These are phyloP conservation scores for Lycium barbarum DNA, from an alignment of 257 asterid species.

Conservation along the genomic window DNA sequence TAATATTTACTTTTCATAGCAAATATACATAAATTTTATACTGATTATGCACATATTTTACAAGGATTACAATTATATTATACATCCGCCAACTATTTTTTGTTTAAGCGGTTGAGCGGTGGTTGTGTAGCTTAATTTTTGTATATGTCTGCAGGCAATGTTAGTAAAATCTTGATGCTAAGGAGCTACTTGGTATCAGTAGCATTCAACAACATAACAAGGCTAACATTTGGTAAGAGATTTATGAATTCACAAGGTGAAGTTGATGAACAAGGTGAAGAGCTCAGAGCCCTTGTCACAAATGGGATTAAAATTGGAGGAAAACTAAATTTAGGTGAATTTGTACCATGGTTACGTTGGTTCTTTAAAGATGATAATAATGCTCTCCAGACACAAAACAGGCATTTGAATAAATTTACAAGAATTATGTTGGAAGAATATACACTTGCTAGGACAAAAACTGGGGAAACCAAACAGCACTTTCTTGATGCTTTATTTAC, in stretches of 20 bases:
- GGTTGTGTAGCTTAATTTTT: neutral
- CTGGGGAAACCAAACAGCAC: slow-evolving; percentile 77
- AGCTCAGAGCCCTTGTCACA: slow-evolving; percentile 63
- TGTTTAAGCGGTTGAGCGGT: neutral
- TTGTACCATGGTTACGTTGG: slow-evolving; percentile 68
- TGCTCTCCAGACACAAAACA: slow-evolving; percentile 52
- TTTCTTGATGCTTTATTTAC: slow-evolving; percentile 80
- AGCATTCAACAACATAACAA: slow-evolving; percentile 84
- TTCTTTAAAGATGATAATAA: slow-evolving; percentile 57
- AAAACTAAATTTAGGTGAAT: slow-evolving; percentile 61
- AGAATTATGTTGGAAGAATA: slow-evolving; percentile 83
- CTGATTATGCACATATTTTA: no score
- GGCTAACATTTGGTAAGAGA: slow-evolving; percentile 78
- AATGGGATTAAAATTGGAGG: slow-evolving; percentile 57
- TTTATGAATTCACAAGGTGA: slow-evolving; percentile 64
- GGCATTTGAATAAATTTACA: slow-evolving; percentile 57
- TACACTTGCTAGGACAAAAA: slow-evolving; percentile 57
- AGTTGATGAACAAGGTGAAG: slow-evolving; percentile 71
- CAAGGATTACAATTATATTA: no score
- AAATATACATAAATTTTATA: no score
- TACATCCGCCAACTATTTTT: no score
- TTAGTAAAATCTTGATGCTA: slow-evolving; percentile 57
- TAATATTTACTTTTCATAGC: no score
- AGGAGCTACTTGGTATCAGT: slow-evolving; percentile 71
- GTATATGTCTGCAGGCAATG: slow-evolving; percentile 40